Percentiles rank a stretch among this genome's conserved stretches.
phyloP scores from a whole-genome alignment of 441 rosid species.

The Erysimum cheiri region DNA sequence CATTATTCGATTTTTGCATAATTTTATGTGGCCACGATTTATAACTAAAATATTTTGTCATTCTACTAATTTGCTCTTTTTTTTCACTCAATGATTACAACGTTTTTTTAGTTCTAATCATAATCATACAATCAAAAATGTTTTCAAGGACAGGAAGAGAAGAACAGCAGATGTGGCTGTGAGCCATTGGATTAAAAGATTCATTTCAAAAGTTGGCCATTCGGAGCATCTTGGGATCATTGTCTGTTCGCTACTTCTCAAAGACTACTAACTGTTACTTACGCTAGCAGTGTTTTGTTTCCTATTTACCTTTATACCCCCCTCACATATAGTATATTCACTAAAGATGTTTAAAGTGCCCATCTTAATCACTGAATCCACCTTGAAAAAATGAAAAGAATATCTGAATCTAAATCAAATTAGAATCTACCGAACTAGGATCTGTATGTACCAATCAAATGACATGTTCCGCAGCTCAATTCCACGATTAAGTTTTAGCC shows the following conservation, averaged over 20 bases:
- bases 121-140: slow-evolving; percentile 13
- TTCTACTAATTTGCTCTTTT: neutral
- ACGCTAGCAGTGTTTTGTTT: slow-evolving; percentile 11
- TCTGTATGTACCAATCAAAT: slow-evolving; percentile 18
- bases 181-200: slow-evolving; percentile 43
- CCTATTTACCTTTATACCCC: slow-evolving; percentile 8
- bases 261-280: slow-evolving; percentile 37
- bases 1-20: neutral
- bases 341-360: slow-evolving; percentile 15
- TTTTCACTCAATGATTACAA: neutral
- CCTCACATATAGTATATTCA: neutral
- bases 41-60: neutral
- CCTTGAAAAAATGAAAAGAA: slow-evolving; percentile 14
- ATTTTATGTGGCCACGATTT: neutral
- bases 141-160: slow-evolving; percentile 17
- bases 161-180: slow-evolving; percentile 38
- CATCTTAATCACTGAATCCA: slow-evolving; percentile 37
- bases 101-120: neutral
- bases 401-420: slow-evolving; percentile 5
- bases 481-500: neutral
- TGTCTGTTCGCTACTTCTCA: slow-evolving; percentile 49
- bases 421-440: slow-evolving; percentile 23
- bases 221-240: slow-evolving; percentile 49
- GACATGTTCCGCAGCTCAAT: slow-evolving; percentile 13
- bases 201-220: slow-evolving; percentile 45